Evolutionary conservation across 2,329 filamentous ascomycete species (phyloP).

Genomic region (Diaporthe destruens): DNA sequence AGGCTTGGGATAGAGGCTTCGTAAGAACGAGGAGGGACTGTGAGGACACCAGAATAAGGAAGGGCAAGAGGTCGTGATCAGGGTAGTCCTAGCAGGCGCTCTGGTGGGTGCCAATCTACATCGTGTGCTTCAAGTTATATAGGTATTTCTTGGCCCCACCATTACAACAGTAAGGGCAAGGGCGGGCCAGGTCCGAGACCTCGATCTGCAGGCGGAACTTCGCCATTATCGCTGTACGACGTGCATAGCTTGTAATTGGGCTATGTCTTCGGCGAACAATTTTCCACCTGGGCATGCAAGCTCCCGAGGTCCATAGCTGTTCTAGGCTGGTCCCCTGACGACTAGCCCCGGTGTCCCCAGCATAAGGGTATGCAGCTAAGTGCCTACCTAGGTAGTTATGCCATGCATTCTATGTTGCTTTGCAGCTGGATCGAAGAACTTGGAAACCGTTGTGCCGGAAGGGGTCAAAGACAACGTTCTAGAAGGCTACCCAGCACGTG

Average conservation of each 20-base stretch:
- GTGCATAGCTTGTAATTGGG: not conserved
- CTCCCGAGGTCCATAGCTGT: not conserved
- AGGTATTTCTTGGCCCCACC: not conserved
- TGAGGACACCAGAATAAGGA: not conserved
- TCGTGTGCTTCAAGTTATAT: conserved; percentile 2
- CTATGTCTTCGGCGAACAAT: conserved; percentile 9
- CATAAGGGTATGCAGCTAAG: not conserved
- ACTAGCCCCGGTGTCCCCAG: not conserved
- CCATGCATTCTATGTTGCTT: not conserved
- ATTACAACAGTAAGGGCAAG: not conserved
- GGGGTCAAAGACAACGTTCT: too few relatives aligned
- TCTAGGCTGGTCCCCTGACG: not conserved
- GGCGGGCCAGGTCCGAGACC: conserved; percentile 6
- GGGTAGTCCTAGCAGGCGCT: not conserved
- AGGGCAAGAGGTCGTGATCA: not conserved
- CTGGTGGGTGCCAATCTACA: not conserved
- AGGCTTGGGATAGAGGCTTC: not conserved
- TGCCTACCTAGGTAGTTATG: not conserved
- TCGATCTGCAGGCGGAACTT: not conserved
- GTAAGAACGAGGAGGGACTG: not conserved
- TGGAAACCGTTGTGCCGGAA: not conserved
- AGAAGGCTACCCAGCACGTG: too few relatives aligned
- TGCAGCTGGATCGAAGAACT: not conserved
- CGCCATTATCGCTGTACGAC: not conserved
- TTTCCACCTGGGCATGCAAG: not conserved